A percentile compares a stretch with the other conserved stretches of the same genome.
Evolutionary conservation across 345 rosid species (phyloP).

Genomic region (Hibiscus trionum): DNA sequence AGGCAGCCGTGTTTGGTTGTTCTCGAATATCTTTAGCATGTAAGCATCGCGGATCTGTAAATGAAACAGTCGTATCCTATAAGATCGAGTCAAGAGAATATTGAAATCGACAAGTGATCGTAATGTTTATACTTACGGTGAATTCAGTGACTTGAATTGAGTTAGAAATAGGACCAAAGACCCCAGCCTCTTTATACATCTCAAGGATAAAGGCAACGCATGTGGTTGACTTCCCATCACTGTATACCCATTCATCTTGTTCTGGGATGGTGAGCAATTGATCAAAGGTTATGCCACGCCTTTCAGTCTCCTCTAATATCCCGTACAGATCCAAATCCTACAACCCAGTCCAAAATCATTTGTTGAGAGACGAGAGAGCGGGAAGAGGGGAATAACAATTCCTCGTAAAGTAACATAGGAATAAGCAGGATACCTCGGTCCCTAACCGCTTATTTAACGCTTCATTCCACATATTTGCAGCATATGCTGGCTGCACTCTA

Average conservation of each 20-base stretch:
- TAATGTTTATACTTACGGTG: conserved; percentile 44
- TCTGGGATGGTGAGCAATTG: conserved; percentile 83
- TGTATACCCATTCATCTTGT: conserved; percentile 91
- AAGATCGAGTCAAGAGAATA: not conserved
- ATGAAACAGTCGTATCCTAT: not conserved
- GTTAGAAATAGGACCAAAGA: conserved; percentile 55
- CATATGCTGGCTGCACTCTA: conserved; percentile 90
- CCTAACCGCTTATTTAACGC: conserved; percentile 89
- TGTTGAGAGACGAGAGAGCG: not conserved
- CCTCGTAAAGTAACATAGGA: not conserved
- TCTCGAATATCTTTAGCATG: conserved; percentile 68
- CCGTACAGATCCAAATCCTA: conserved; percentile 78
- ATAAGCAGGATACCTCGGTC: conserved; percentile 57
- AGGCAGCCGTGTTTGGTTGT: conserved; percentile 62
- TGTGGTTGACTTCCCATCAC: conserved; percentile 93
- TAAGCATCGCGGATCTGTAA: conserved; percentile 85
- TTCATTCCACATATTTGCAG: conserved; percentile 99
- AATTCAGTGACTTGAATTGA: conserved; percentile 93
- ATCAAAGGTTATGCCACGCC: conserved; percentile 74
- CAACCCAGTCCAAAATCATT: not conserved
- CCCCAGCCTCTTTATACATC: conserved; percentile 93
- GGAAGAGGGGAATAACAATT: not conserved
- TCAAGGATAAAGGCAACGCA: conserved; percentile 89
- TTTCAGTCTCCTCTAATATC: conserved; percentile 68
- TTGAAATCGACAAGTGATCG: not conserved